phyloP scores from a whole-genome alignment of 768 basidiomycete genomes.

The Psilocybe azurescens region DNA sequence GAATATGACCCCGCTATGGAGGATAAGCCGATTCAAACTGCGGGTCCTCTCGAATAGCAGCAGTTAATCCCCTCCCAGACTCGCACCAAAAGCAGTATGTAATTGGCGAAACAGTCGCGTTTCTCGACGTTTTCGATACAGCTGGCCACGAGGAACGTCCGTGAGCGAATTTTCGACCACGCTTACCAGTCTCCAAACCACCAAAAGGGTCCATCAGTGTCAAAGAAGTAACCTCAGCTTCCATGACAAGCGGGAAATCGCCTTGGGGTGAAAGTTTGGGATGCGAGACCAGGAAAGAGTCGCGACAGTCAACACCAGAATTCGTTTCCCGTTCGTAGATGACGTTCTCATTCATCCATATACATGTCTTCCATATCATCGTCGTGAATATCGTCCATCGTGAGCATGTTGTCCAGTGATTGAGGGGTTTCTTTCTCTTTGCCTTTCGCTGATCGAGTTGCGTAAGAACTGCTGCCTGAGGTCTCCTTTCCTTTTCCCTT shows the following conservation, averaged over 20 bases:
- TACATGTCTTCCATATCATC: conserved; percentile 15
- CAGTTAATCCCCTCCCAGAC: conserved; percentile 53
- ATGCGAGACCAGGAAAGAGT: neutral
- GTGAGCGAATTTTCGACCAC: conserved; percentile 44
- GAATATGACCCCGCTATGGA: conserved; percentile 97
- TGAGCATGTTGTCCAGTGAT: neutral
- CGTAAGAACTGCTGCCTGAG: neutral
- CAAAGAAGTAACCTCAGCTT: too few relatives aligned
- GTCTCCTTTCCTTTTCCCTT: conserved; percentile 20
- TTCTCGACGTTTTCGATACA: conserved; percentile 96
- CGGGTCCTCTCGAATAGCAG: neutral
- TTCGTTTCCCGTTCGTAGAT: neutral
- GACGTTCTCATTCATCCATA: conserved; percentile 7
- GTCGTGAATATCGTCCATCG: neutral
- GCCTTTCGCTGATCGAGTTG: neutral
- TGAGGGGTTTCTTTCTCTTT: neutral
- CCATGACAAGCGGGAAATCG: too few relatives aligned
- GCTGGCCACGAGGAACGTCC: conserved; percentile 99
- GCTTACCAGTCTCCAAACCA: too few relatives aligned
- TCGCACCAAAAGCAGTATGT: conserved; percentile 97
- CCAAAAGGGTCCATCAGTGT: too few relatives aligned
- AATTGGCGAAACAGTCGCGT: conserved; percentile 99
- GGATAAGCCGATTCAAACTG: conserved; percentile 45
- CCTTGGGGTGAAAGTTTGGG: too few relatives aligned
- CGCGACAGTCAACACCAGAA: neutral